A percentile compares a stretch with the other conserved stretches of the same genome.
Evolutionary conservation across 331 rosid genomes (phyloP).

Genomic region (Telfairia occidentalis): DNA sequence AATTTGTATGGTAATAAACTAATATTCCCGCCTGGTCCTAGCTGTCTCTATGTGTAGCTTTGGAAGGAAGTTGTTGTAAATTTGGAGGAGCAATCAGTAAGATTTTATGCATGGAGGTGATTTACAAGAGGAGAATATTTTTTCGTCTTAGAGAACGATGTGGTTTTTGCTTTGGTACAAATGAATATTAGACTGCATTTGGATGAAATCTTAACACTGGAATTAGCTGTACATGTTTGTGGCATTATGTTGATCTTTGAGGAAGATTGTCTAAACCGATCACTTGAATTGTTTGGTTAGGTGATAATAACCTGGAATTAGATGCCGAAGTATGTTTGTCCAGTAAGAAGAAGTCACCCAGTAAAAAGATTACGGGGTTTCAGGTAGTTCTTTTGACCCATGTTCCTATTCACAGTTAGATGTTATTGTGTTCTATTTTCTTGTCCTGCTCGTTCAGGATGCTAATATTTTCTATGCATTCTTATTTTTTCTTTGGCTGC

Average conservation of each 20-base stretch:
- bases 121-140: background rate
- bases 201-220: background rate
- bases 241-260: background rate
- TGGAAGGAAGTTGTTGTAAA: background rate
- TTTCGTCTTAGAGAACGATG: background rate
- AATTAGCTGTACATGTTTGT: background rate
- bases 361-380: constrained; percentile 83
- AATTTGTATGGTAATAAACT: background rate
- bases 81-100: background rate
- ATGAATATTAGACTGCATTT: background rate
- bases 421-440: background rate
- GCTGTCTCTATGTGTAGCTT: background rate
- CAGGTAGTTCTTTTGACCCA: constrained; percentile 40
- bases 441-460: background rate
- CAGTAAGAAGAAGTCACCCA: constrained; percentile 63
- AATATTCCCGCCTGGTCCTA: background rate
- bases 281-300: constrained; percentile 30
- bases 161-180: constrained; percentile 1
- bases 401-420: constrained; percentile 14
- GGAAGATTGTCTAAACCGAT: background rate
- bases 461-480: background rate
- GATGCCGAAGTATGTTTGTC: constrained; percentile 50
- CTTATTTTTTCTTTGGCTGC: constrained; percentile 16
- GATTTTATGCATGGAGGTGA: background rate
- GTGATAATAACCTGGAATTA: constrained; percentile 44